A percentile compares a stretch with the other conserved stretches of the same genome.
Evolutionary conservation across 78 protist species (phyloP).

Genomic region (Cyanophora paradoxa): DNA sequence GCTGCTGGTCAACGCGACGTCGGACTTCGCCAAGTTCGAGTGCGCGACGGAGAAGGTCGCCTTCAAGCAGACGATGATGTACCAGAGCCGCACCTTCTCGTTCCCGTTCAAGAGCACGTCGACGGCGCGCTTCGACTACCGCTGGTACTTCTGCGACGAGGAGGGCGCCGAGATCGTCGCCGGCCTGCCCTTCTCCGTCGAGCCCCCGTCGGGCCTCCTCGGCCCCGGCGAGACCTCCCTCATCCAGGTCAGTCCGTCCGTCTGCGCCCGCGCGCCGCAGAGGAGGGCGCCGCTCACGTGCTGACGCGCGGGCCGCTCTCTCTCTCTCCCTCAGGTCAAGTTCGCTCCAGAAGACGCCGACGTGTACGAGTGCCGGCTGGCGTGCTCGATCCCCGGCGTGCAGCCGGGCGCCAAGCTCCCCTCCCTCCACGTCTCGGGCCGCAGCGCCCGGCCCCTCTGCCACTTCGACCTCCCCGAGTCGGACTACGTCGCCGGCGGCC

Average conservation of each 20-base stretch:
- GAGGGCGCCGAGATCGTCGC: background rate
- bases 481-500: slow-evolving; percentile 43
- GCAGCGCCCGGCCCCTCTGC: slow-evolving; percentile 39
- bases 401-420: background rate
- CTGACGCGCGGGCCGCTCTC: too few species aligned
- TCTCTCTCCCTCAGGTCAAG: background rate
- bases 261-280: too few species aligned
- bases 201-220: slow-evolving; percentile 22
- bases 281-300: too few species aligned
- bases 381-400: background rate
- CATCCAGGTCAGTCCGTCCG: background rate
- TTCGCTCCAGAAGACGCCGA: slow-evolving; percentile 43
- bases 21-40: slow-evolving; percentile 4
- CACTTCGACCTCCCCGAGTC: slow-evolving; percentile 60
- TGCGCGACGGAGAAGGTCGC: background rate
- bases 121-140: background rate
- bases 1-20: background rate
- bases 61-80: slow-evolving; percentile 57
- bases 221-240: slow-evolving; percentile 4
- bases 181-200: slow-evolving; percentile 22
- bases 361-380: background rate
- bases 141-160: background rate
- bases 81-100: slow-evolving; percentile 29
- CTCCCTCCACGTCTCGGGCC: background rate
- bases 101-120: slow-evolving; percentile 46